Evolutionary conservation across 345 rosid species (phyloP), one percentile per base, ranked within the genome.

Genomic region (Bruguiera gymnorhiza): DNA sequence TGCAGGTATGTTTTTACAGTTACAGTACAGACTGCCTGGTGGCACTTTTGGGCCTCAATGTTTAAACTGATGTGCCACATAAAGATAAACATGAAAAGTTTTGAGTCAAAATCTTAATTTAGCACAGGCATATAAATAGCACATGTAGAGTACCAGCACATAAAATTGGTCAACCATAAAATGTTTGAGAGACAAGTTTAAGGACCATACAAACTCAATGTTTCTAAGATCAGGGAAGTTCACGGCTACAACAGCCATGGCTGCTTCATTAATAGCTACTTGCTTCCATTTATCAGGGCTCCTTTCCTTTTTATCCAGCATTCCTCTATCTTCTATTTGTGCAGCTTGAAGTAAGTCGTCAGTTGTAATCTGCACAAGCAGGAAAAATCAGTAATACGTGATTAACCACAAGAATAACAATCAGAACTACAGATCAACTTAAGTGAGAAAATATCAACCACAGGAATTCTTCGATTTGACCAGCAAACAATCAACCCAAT

Each of bases 311-410:
- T 86, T 87, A 75, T 90, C 97, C 73, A 93, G 83, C 88, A 87
- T 84, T 78, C 98, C 98, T 79, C 97, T 86, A 76, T 90, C 97
- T 87, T 93, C 97, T 73, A 90, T 90, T 86, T 90, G 92, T 68
- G 98, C 97, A 36, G 98, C 97, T 90, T 90, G 97, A 68, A 93
- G 77, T 73, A 90, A 81, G 79, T 93, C 98, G 82, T 93, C 98
- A 50, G 97, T 93, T 69, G 97, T 93, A 68, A 93, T 85, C 98
- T 93, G 84, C 85, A 78, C n/a, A 26, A 48, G 53, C 69, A 61
- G 68, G 70, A 19, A 31, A 24, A 11, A 24, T 62, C 71, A 74
- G 51, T 23, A 31, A n/a, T 4, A 63, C 37, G 19, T 2, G 16
- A 31, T 13, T 16, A 32, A 21, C 5, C 59, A 51, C 32, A 31